Base-by-base conservation (phyloP, 306 rosid species). In the Potentilla sterilis region DNA sequence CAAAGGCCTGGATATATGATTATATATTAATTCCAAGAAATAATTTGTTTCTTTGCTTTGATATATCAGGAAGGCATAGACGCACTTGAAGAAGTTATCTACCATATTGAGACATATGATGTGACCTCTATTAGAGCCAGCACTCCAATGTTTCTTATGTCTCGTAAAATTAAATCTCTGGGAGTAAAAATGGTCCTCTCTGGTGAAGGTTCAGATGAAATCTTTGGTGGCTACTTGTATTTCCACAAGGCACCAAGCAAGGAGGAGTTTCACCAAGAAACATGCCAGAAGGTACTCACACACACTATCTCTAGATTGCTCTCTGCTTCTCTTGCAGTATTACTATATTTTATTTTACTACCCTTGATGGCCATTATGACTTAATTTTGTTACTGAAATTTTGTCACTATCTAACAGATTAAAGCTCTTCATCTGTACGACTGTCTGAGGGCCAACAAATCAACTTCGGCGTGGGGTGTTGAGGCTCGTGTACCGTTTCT, bases 131-230 rank as follows among this genome's bases (percentile, higher is more conserved):
- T 96, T 81, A 96, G 99, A 86, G 99, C 98, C 71, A 92, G 99
- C 83, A 96, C 96, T 75, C 97, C 98, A 70, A 92, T 96, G 99
- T 92, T 96, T 87, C 97, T 96, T 43, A 92, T 96, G 99, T 96
- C 99, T 77, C 83, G 99, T 73, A 96, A 92, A 85, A 96, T 96
- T 49, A 96, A 92, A 86, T 85, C 99, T 83, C 69, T 96, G 93
- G 99, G 99, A 78, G 99, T 96, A 85, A 96, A 96, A 84, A 96
- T 96, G 99, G 99, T 96, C 82, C 93, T 96, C 67, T 96, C 99
- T 40, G 99, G 99, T 75, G 99, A 96, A 86, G 99, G 98, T 72
- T 90, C 99, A 19, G 99, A 96, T 83, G 98, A 96, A 88, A 92
- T 96, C 54, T 96, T 96, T 72, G 98, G 99, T 37, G 99, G 98